Base-by-base conservation (phyloP, 2,329 filamentous ascomycete genomes). In the Coniella vitis region DNA sequence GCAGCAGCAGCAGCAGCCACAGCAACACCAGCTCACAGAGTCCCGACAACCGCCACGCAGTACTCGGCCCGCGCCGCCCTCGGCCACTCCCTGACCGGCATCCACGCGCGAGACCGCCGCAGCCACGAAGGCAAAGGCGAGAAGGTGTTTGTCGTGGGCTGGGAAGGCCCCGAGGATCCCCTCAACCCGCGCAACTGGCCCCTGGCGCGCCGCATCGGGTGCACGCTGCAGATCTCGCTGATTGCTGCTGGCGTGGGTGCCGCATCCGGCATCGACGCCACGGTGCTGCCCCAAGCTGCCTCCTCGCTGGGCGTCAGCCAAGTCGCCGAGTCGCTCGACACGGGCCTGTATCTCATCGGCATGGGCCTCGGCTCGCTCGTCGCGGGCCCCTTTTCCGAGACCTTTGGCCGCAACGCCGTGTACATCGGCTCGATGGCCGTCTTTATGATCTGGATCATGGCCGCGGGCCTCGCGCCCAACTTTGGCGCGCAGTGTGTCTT, bases 181-280 rank as follows among this genome's bases (percentile, higher is more conserved):
- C 54, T 67, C 38, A 65, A 67, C 42, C 69, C 69, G 3, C 60
- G 61, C 19, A 69, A 70, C 36, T 71, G 63, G 61, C 54, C 58
- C 5, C 29, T 51, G 21, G 41, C 51, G 3, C 61, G 58, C 7
- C 64, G 69, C 1, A 54, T 72, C 4, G 55, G 60, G 4, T 65
- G 65, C 1, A 74, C 70, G 0, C 43, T 72, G 0, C 61, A 72
- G 13, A 68, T 75, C 3, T 68, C 69, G 0, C 45, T 63, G 2
- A 74, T 82, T 25, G 75, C 67, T 0, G 70, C 74, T 22, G 67
- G 75, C 0, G 74, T 79, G 0, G 70, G 70, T 3, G 64, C 71
- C 1, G 75, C 76, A 0, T 75, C 72, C 4, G 71, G 74, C 0
- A 77, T 81, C 36, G 75, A 79, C 47, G 72, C 73, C 1, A 68